A percentile compares a stretch with the other conserved stretches of the same genome.
Conservation (phyloP, 2,329 filamentous ascomycete species). For the Nemania sp. region DNA sequence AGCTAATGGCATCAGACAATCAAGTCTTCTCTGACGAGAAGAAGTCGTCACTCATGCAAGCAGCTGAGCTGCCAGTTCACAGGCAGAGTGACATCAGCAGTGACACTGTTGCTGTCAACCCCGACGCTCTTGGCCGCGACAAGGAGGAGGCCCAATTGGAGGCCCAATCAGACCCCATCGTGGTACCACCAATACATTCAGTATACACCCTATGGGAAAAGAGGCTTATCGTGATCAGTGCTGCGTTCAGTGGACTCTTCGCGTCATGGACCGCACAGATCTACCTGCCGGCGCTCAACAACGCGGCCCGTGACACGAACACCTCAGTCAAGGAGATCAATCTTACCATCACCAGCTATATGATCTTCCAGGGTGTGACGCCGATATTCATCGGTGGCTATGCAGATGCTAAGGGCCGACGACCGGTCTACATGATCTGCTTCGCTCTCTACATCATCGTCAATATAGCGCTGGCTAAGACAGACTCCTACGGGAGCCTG, state of each 20-base stretch:
- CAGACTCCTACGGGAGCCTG: slow-evolving; percentile 47
- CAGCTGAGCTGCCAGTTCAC: slow-evolving; percentile 3
- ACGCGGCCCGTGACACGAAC: slow-evolving; percentile 32
- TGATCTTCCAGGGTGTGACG: slow-evolving; percentile 57
- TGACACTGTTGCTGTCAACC: slow-evolving; percentile 23
- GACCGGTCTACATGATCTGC: slow-evolving; percentile 50
- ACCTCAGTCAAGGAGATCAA: slow-evolving; percentile 33
- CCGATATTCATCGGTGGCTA: slow-evolving; percentile 54
- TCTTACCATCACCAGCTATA: slow-evolving; percentile 47
- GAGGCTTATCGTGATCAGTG: slow-evolving; percentile 33
- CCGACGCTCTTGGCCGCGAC: slow-evolving; percentile 6
- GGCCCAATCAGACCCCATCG: slow-evolving; percentile 17
- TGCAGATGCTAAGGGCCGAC: slow-evolving; percentile 50
- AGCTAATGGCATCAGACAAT: slow-evolving; percentile 14
- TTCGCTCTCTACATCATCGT: slow-evolving; percentile 50
- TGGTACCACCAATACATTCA: slow-evolving; percentile 24
- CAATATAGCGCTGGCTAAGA: slow-evolving; percentile 48
- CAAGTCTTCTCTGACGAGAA: slow-evolving; percentile 14
- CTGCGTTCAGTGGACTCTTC: slow-evolving; percentile 35
- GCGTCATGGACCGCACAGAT: slow-evolving; percentile 37
- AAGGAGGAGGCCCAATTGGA: slow-evolving; percentile 23
- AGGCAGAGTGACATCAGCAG: slow-evolving; percentile 27
- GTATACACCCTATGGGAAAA: slow-evolving; percentile 33
- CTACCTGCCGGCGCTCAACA: slow-evolving; percentile 35
- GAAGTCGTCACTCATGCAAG: slow-evolving; percentile 2